Conservation (phyloP, 2,329 filamentous ascomycete genomes). For the Neofusicoccum umdonicola region DNA sequence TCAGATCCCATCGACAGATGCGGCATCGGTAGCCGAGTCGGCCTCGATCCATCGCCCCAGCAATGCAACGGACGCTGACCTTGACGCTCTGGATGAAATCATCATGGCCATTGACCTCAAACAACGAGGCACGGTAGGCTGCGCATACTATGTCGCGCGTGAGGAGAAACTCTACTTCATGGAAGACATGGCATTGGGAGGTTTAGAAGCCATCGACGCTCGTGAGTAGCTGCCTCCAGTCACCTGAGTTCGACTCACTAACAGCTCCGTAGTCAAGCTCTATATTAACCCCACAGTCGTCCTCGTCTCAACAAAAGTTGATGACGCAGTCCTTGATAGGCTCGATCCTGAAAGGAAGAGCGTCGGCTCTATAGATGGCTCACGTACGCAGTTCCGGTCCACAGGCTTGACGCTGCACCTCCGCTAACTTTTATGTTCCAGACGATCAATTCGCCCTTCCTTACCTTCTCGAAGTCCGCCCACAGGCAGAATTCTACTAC, state of each 20-base stretch:
- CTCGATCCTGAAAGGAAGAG: constrained; percentile 45
- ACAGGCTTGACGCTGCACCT: background rate
- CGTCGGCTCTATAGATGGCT: constrained; percentile 29
- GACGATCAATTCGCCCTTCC: constrained; percentile 54
- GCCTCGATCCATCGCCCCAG: constrained; percentile 21
- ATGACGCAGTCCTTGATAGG: constrained; percentile 46
- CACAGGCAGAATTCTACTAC: constrained; percentile 70
- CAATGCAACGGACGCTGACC: constrained; percentile 33
- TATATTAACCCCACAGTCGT: constrained; percentile 62
- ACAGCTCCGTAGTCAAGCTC: constrained; percentile 51
- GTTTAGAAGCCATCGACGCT: constrained; percentile 58
- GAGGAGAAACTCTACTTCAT: constrained; percentile 72
- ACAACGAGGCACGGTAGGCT: constrained; percentile 71
- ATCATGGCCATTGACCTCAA: constrained; percentile 79
- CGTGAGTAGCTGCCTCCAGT: constrained; percentile 32
- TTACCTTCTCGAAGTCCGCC: constrained; percentile 65
- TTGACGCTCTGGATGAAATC: constrained; percentile 61
- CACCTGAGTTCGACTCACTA: background rate
- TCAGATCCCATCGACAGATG: constrained; percentile 18
- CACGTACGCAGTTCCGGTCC: constrained; percentile 20
- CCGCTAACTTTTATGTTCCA: constrained; percentile 21
- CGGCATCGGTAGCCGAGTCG: background rate
- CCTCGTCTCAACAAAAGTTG: constrained; percentile 56
- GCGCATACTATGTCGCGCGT: constrained; percentile 73
- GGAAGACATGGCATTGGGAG: constrained; percentile 69